Evolutionary conservation across 768 basidiomycete genomes (phyloP).

Genomic region (Kwoniella bestiolae): DNA sequence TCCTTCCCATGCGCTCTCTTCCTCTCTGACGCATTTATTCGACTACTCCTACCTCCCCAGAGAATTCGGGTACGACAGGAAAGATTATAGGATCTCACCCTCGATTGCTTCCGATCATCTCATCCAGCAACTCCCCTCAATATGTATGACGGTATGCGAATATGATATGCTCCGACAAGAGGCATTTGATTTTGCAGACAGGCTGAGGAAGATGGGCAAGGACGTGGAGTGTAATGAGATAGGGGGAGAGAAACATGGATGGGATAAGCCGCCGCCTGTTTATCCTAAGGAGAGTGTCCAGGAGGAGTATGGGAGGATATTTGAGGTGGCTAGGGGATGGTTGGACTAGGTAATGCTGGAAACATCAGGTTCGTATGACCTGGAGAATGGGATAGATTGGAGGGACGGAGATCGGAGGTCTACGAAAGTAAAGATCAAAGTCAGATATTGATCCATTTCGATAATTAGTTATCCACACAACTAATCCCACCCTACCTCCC

Average conservation of each 20-base stretch:
- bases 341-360: neutral
- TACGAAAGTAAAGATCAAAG: no score
- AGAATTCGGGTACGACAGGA: neutral
- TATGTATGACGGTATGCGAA: conserved; percentile 33
- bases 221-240: conserved; percentile 24
- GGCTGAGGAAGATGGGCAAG: conserved; percentile 31
- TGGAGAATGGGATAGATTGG: no score
- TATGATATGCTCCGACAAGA: conserved; percentile 43
- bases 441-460: no score
- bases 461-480: no score
- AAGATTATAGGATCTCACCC: conserved; percentile 33
- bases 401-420: no score
- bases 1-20: conserved; percentile 27
- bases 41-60: conserved; percentile 36
- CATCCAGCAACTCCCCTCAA: conserved; percentile 32
- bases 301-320: conserved; percentile 15
- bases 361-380: no score
- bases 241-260: conserved; percentile 41
- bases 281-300: conserved; percentile 20
- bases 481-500: no score
- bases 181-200: conserved; percentile 25
- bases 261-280: conserved; percentile 34
- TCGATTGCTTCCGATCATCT: conserved; percentile 30
- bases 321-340: conserved; percentile 3
- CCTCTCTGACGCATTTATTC: conserved; percentile 34